Conservation (phyloP, 2,329 filamentous ascomycete genomes). For the Monosporascus sp. region DNA sequence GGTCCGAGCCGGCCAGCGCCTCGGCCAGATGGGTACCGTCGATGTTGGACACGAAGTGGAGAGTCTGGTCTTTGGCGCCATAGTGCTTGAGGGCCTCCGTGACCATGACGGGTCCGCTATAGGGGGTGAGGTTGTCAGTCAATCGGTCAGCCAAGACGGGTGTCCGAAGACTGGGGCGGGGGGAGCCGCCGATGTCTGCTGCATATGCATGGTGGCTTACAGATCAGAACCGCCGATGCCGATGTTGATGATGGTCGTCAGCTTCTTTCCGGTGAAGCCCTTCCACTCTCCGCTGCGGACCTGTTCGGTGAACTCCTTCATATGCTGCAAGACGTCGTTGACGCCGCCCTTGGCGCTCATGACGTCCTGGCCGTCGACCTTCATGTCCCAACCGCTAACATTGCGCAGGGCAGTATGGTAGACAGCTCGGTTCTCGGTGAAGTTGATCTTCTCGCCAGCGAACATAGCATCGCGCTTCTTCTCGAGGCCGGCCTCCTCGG, state of each 20-base stretch:
- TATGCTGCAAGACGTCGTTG: conserved; percentile 87
- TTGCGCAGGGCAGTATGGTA: conserved; percentile 95
- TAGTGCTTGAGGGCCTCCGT: conserved; percentile 96
- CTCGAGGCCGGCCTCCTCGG: conserved; percentile 85
- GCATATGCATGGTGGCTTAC: conserved; percentile 46
- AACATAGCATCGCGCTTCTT: conserved; percentile 97
- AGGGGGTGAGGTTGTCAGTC: not conserved
- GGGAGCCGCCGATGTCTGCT: not conserved
- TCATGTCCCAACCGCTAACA: conserved; percentile 71
- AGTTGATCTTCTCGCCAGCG: conserved; percentile 97
- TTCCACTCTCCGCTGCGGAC: conserved; percentile 94
- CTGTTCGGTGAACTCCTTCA: conserved; percentile 97
- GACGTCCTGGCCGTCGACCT: conserved; percentile 88
- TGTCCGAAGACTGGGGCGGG: not conserved
- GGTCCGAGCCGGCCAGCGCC: conserved; percentile 80
- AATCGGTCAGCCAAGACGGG: not conserved
- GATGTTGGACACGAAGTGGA: conserved; percentile 99
- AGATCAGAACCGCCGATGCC: conserved; percentile 98
- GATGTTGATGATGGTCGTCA: conserved; percentile 94
- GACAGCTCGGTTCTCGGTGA: conserved; percentile 93
- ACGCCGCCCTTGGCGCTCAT: conserved; percentile 85
- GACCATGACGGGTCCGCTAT: conserved; percentile 94
- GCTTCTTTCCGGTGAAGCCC: conserved; percentile 94
- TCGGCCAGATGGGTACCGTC: conserved; percentile 97
- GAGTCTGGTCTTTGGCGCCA: conserved; percentile 74